Conservation (phyloP, 352 stramenopile genomes). For the Peronospora destructor region DNA sequence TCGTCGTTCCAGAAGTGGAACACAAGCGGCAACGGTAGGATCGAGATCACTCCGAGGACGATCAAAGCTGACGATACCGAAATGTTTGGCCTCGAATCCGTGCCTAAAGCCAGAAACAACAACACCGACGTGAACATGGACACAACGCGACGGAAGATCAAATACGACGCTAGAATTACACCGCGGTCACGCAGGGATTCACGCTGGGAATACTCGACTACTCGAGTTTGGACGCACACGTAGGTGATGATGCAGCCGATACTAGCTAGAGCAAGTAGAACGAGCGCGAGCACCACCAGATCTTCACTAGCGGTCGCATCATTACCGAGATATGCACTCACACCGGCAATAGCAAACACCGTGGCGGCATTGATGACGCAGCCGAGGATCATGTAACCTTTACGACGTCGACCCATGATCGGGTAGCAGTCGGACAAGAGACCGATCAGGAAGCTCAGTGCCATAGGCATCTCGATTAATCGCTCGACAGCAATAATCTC, state of each 20-base stretch:
- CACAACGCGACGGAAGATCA: slow-evolving; percentile 52
- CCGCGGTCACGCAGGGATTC: slow-evolving; percentile 53
- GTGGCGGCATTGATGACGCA: slow-evolving; percentile 53
- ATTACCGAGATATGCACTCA: slow-evolving; percentile 39
- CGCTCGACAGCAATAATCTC: slow-evolving; percentile 43
- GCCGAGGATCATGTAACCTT: slow-evolving; percentile 88
- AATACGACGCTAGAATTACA: slow-evolving; percentile 49
- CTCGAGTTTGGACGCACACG: slow-evolving; percentile 51
- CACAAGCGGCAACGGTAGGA: slow-evolving; percentile 44
- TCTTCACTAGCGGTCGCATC: slow-evolving; percentile 23
- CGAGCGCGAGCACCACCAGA: slow-evolving; percentile 33
- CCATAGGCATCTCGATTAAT: slow-evolving; percentile 80
- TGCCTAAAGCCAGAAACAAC: slow-evolving; percentile 44
- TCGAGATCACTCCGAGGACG: slow-evolving; percentile 46
- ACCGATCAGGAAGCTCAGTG: slow-evolving; percentile 85
- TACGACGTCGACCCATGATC: slow-evolving; percentile 84
- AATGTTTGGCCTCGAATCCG: slow-evolving; percentile 28
- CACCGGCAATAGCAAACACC: slow-evolving; percentile 45
- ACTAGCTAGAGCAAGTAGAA: slow-evolving; percentile 41
- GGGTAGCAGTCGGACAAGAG: slow-evolving; percentile 87
- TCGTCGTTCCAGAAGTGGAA: slow-evolving; percentile 60
- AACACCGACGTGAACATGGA: slow-evolving; percentile 48
- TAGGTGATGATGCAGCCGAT: slow-evolving; percentile 58
- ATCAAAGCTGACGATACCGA: slow-evolving; percentile 39
- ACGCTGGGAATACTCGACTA: slow-evolving; percentile 59